phyloP scores from a whole-genome alignment of 768 basidiomycete genomes.

The Holtermanniella nyarrowii region DNA sequence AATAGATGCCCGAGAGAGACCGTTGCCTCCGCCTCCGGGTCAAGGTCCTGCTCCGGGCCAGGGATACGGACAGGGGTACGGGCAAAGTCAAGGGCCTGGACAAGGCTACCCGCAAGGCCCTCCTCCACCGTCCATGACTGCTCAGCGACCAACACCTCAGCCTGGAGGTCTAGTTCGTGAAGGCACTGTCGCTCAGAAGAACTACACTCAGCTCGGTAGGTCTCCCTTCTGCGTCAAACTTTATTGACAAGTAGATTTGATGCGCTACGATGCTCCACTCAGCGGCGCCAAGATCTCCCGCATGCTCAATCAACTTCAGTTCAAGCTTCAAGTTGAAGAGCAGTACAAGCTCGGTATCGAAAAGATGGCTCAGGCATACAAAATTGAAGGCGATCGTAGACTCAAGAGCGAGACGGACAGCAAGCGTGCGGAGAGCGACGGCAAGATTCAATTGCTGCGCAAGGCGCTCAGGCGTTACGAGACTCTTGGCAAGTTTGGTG shows the following conservation, averaged over 20 bases:
- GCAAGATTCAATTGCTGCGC: constrained; percentile 87
- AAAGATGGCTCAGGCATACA: constrained; percentile 95
- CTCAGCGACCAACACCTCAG: background rate
- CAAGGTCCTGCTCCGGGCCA: background rate
- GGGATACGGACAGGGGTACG: background rate
- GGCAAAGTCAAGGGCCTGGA: constrained; percentile 13
- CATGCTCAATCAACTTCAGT: constrained; percentile 98
- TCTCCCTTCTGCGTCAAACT: background rate
- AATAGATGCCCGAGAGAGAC: constrained; percentile 4
- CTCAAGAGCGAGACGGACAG: constrained; percentile 84
- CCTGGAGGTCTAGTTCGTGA: background rate
- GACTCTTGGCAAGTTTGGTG: constrained; percentile 84
- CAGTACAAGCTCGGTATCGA: constrained; percentile 98
- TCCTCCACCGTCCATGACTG: no score
- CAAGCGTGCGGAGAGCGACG: constrained; percentile 88
- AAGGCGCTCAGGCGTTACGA: constrained; percentile 92
- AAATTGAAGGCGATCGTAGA: constrained; percentile 95
- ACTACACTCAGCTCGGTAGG: constrained; percentile 38
- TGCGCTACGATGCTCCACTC: constrained; percentile 94
- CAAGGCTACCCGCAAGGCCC: constrained; percentile 5
- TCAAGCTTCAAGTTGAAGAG: constrained; percentile 95
- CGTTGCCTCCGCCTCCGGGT: constrained; percentile 9
- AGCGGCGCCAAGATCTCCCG: constrained; percentile 91
- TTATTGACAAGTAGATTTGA: constrained; percentile 55
- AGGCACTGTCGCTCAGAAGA: constrained; percentile 17